Conservation (phyloP, 2,329 filamentous ascomycete species). For the Sporothrix schenckii region DNA sequence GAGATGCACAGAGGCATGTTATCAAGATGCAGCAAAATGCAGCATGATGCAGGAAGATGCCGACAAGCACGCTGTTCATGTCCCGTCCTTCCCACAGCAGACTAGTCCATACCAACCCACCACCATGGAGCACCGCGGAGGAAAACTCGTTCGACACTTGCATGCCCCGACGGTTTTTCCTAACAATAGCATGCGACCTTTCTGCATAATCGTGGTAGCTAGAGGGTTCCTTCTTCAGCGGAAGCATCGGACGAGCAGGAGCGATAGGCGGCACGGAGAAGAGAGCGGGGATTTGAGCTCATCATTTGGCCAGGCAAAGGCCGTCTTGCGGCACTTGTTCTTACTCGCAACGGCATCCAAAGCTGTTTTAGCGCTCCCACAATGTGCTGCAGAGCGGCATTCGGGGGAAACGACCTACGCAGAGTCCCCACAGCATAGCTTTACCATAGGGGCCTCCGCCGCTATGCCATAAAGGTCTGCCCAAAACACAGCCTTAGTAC, state of each 20-base stretch:
- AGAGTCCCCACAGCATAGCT: constrained; percentile 2
- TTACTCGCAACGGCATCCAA: constrained; percentile 6
- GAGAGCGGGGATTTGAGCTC: constrained; percentile 17
- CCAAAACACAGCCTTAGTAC: constrained; percentile 22
- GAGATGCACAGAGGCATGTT: too few relatives aligned
- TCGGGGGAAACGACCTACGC: constrained; percentile 8
- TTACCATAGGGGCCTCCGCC: constrained; percentile 20
- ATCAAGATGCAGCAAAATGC: constrained; percentile 5
- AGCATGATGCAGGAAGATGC: constrained; percentile 3
- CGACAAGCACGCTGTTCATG: constrained; percentile 7
- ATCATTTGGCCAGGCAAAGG: constrained; percentile 6
- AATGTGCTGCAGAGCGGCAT: constrained; percentile 24
- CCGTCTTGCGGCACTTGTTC: constrained; percentile 8
- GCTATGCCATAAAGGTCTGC: not conserved
- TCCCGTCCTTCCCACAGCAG: not conserved
- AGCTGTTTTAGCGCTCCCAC: constrained; percentile 25
- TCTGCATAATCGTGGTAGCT: constrained; percentile 8
- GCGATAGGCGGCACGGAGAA: not conserved
- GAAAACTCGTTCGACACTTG: not conserved
- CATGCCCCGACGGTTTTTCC: not conserved
- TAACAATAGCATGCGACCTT: not conserved
- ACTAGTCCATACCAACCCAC: not conserved
- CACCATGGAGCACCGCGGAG: not conserved
- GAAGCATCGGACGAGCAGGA: constrained; percentile 25
- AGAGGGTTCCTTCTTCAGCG: constrained; percentile 23